Evolutionary conservation across 1,139 yeast species (phyloP).

Genomic region (Candida smagusa): DNA sequence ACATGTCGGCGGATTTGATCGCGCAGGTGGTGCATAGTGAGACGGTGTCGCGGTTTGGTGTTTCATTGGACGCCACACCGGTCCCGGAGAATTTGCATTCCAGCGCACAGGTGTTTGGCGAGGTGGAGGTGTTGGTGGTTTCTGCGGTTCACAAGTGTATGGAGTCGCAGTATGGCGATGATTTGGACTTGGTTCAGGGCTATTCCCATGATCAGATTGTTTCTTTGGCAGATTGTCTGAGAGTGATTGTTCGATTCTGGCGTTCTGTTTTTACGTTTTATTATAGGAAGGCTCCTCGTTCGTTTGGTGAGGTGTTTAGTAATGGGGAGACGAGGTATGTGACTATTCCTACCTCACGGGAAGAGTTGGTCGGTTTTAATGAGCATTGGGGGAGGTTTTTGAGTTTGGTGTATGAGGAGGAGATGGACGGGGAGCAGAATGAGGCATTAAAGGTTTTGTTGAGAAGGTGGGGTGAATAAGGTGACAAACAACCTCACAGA

Average conservation of each 20-base stretch:
- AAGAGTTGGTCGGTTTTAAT: slow-evolving; percentile 38
- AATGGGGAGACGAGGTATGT: slow-evolving; percentile 22
- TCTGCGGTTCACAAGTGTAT: slow-evolving; percentile 53
- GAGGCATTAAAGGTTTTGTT: slow-evolving; percentile 35
- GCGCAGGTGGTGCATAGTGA: slow-evolving; percentile 50
- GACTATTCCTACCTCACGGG: slow-evolving; percentile 23
- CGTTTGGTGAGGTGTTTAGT: slow-evolving; percentile 24
- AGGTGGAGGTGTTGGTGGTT: slow-evolving; percentile 39
- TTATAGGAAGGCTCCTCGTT: slow-evolving; percentile 17
- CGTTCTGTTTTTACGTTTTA: slow-evolving; percentile 55
- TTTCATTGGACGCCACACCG: neutral
- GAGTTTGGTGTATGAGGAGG: slow-evolving; percentile 33
- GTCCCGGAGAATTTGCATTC: neutral
- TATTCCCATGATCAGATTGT: slow-evolving; percentile 36
- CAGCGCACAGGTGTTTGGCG: slow-evolving; percentile 23
- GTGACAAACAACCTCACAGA: too few relatives aligned
- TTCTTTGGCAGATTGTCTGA: slow-evolving; percentile 41
- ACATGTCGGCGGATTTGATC: slow-evolving; percentile 60
- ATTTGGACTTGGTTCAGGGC: slow-evolving; percentile 44
- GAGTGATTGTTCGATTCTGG: slow-evolving; percentile 48
- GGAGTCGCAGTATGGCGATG: slow-evolving; percentile 57
- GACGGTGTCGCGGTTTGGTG: slow-evolving; percentile 23
- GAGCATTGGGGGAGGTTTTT: slow-evolving; percentile 52
- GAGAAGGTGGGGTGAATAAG: slow-evolving; percentile 48
- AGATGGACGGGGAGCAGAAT: slow-evolving; percentile 37